Conservation (phyloP, 2,329 filamentous ascomycete genomes). For the Fusarium piperis region DNA sequence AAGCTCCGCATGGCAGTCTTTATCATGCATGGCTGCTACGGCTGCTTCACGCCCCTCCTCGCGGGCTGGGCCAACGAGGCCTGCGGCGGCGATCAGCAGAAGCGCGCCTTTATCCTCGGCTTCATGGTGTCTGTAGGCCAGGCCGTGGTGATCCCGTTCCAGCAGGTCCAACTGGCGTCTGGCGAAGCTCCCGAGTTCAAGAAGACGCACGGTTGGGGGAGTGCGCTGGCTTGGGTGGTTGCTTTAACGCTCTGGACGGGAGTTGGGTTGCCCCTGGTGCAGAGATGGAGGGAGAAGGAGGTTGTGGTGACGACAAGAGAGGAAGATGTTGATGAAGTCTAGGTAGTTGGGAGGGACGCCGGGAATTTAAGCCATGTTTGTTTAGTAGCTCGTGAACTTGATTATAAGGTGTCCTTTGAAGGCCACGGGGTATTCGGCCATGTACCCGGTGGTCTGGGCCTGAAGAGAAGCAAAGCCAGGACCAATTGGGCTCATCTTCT, state of each 20-base stretch:
- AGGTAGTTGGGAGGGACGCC: neutral
- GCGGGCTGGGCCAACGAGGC: constrained; percentile 54
- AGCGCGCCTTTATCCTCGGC: constrained; percentile 52
- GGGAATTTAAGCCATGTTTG: neutral
- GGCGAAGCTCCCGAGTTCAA: constrained; percentile 48
- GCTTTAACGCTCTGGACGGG: constrained; percentile 49
- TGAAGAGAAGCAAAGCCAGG: no score
- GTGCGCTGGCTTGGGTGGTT: constrained; percentile 46
- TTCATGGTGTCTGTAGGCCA: constrained; percentile 51
- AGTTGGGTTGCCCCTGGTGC: constrained; percentile 41
- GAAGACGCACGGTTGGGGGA: constrained; percentile 50
- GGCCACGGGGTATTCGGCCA: fast-evolving
- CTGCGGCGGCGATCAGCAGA: constrained; percentile 55
- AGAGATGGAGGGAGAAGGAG: constrained; percentile 28
- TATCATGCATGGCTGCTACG: constrained; percentile 52
- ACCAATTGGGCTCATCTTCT: no score
- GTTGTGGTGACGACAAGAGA: constrained; percentile 1
- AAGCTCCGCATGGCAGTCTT: constrained; percentile 51
- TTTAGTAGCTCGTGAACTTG: neutral
- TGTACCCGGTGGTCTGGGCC: neutral
- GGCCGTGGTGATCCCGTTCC: constrained; percentile 52
- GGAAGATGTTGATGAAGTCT: constrained; percentile 1
- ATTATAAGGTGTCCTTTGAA: neutral
- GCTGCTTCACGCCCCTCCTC: constrained; percentile 53
- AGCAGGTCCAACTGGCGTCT: constrained; percentile 51